Evolutionary conservation across 768 basidiomycete genomes (phyloP), one percentile per base, ranked within the genome.

Genomic region (Harrya chromipes): DNA sequence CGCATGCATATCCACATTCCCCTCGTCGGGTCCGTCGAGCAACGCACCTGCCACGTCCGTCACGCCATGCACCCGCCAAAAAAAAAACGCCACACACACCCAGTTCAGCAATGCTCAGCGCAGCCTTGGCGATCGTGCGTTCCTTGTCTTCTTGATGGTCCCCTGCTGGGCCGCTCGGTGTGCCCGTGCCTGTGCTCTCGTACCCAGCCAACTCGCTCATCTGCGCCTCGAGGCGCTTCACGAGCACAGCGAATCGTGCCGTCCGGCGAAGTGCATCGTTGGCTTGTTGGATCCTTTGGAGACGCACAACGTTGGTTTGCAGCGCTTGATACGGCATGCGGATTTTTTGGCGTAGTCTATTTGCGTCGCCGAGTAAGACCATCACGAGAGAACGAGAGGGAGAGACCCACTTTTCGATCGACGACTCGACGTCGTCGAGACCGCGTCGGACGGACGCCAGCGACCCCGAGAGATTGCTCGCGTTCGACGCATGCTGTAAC

Each of bases 81-180:
- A 27, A 41, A 35, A 33, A 12, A 29, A 44, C 33, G 1, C n/a
- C n/a, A n/a, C 24, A 72, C 85, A 58, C 53, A 91, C 93, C 77
- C 37, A 98, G 74, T 66, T 99, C 95, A 1, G 94, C 91, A 9
- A 98, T 84, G 34, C 84, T 94, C 59, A 97, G 72, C n/a, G 94
- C 95, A 2, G 95, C 94, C 68, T 94, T 94, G 2, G 93, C 87
- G 59, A 97, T 84, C 14, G 81, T 81, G 9, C 95, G 77, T 61
- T 97, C 94, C 65, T 84, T 85, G 56, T 91, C 88, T 24, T 90
- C 87, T 59, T 87, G 86, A 29, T 73, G 64, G 24, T 79, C 81
- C 48, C 38, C 54, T 4, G 21, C 43, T 6, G 35, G 11, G 20
- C 50, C 45, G 11, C 33, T 48, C 31, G 10, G 13, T 10, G 16